Conservation (phyloP, 768 basidiomycete species). For the Boletellus ananas region DNA sequence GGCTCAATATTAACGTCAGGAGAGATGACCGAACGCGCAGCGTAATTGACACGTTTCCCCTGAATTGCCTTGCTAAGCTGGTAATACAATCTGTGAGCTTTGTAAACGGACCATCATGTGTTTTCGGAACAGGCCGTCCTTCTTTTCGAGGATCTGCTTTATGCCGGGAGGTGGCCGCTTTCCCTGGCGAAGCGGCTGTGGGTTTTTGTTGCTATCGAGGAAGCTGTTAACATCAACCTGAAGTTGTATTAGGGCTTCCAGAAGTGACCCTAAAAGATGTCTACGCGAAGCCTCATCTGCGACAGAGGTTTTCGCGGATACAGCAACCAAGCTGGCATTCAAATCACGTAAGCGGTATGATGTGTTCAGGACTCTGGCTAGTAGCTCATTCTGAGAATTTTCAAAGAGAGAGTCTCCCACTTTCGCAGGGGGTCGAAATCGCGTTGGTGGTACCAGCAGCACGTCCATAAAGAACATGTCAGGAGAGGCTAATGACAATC, state of each 20-base stretch:
- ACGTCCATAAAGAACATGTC: conserved; percentile 99
- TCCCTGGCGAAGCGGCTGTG: conserved; percentile 76
- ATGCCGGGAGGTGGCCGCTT: conserved; percentile 90
- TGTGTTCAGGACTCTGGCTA: conserved; percentile 76
- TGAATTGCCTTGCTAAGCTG: conserved; percentile 28
- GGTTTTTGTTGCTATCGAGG: conserved; percentile 96
- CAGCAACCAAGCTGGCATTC: conserved; percentile 59
- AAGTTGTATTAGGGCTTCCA: conserved; percentile 83
- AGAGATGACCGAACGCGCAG: conserved; percentile 99
- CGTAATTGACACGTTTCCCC: conserved; percentile 99
- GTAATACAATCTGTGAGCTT: neutral
- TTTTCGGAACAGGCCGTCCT: conserved; percentile 96
- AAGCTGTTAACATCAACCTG: conserved; percentile 96
- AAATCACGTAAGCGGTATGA: conserved; percentile 77
- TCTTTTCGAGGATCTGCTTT: conserved; percentile 97
- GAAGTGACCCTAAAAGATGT: conserved; percentile 59
- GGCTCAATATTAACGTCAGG: conserved; percentile 99
- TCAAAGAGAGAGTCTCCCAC: conserved; percentile 94
- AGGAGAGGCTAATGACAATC: conserved; percentile 68
- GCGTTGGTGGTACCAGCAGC: conserved; percentile 86
- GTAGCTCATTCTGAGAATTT: conserved; percentile 90
- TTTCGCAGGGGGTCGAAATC: conserved; percentile 90
- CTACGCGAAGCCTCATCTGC: conserved; percentile 49
- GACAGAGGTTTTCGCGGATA: conserved; percentile 54
- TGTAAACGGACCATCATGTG: conserved; percentile 88